Conservation (phyloP, 2,329 filamentous ascomycete genomes). For the Tolypocladium amazonense region DNA sequence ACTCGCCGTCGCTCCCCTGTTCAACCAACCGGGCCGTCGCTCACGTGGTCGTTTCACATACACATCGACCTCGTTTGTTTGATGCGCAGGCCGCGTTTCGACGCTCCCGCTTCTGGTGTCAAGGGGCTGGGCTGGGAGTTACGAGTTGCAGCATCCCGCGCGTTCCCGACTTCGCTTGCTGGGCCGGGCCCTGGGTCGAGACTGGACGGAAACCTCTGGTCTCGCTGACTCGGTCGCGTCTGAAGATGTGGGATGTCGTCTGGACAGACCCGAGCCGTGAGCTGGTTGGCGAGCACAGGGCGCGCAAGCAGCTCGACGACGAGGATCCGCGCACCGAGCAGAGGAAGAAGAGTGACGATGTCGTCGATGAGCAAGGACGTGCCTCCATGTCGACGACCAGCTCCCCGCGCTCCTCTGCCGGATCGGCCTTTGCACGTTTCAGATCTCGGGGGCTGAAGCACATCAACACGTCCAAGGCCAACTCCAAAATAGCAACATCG, state of each 20-base stretch:
- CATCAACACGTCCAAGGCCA: constrained; percentile 9
- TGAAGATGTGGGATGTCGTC: constrained; percentile 45
- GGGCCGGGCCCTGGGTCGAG: background rate
- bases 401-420: constrained; percentile 27
- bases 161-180: background rate
- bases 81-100: background rate
- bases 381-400: constrained; percentile 32
- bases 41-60: background rate
- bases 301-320: constrained; percentile 26
- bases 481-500: constrained; percentile 7
- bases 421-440: constrained; percentile 33
- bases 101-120: background rate
- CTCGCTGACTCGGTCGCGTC: background rate
- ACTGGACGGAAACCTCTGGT: background rate
- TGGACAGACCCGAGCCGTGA: constrained; percentile 47
- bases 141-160: background rate
- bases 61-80: background rate
- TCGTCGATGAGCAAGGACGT: constrained; percentile 6
- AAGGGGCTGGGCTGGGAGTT: too few species aligned
- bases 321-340: constrained; percentile 6
- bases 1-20: background rate
- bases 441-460: constrained; percentile 21
- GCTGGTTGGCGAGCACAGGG: constrained; percentile 39
- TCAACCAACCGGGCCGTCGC: background rate
- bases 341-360: background rate